A percentile compares a stretch with the other conserved stretches of the same genome.
Evolutionary conservation across 176 grass and related monocot genomes (phyloP).

Genomic region (Puya raimondii): DNA sequence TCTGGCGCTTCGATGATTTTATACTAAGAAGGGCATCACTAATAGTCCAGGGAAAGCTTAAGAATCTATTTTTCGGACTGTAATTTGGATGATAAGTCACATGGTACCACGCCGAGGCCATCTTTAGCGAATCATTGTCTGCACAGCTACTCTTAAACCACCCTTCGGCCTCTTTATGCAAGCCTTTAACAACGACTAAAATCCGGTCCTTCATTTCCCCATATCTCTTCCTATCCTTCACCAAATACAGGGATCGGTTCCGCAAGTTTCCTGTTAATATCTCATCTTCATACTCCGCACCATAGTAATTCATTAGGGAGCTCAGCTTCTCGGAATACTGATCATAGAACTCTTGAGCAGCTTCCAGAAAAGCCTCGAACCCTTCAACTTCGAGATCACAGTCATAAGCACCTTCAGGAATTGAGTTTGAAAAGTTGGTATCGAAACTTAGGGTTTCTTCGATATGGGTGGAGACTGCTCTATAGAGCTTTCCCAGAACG

Average conservation of each 20-base stretch:
- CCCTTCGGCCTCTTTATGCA: slow-evolving; percentile 43
- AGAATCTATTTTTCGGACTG: slow-evolving; percentile 25
- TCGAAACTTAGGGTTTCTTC: slow-evolving; percentile 15
- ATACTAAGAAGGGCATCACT: slow-evolving; percentile 47
- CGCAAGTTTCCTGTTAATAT: slow-evolving; percentile 87
- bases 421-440: not conserved
- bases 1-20: slow-evolving; percentile 36
- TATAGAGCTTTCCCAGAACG: slow-evolving; percentile 63
- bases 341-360: slow-evolving; percentile 44
- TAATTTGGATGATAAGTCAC: slow-evolving; percentile 62
- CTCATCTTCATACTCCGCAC: slow-evolving; percentile 64
- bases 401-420: slow-evolving; percentile 27
- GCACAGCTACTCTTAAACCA: slow-evolving; percentile 35
- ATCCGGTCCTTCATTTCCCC: slow-evolving; percentile 94
- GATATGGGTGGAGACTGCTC: slow-evolving; percentile 20
- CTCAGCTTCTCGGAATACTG: slow-evolving; percentile 58
- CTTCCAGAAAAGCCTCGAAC: slow-evolving; percentile 43
- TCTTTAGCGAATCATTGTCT: slow-evolving; percentile 21
- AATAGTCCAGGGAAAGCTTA: slow-evolving; percentile 80
- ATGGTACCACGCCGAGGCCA: slow-evolving; percentile 89
- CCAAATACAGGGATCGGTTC: slow-evolving; percentile 58
- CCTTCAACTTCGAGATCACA: slow-evolving; percentile 51
- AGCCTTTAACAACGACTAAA: slow-evolving; percentile 35
- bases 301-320: slow-evolving; percentile 65
- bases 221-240: slow-evolving; percentile 64